Conservation (phyloP, 495 filamentous ascomycete genomes). For the Trichoderma virens region DNA sequence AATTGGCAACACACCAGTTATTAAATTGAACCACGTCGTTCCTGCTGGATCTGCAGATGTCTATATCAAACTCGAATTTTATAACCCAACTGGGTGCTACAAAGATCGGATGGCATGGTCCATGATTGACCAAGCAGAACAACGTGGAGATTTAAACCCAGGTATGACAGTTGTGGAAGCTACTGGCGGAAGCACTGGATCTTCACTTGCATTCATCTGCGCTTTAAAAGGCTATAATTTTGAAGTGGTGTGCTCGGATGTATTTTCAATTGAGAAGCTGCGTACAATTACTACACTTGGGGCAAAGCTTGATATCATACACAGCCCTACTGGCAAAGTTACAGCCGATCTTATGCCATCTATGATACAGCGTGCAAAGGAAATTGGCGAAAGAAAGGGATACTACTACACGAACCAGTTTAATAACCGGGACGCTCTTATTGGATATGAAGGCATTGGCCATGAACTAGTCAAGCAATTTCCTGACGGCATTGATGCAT, state of each 20-base stretch:
- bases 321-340: slow-evolving; percentile 6
- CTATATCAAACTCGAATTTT: background rate
- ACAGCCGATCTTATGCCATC: slow-evolving; percentile 5
- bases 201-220: slow-evolving; percentile 7
- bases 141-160: background rate
- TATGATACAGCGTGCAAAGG: slow-evolving; percentile 5
- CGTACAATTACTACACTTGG: slow-evolving; percentile 7
- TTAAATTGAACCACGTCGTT: background rate
- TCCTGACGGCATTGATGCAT: slow-evolving; percentile 11
- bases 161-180: slow-evolving; percentile 11
- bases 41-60: background rate
- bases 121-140: slow-evolving; percentile 5
- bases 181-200: slow-evolving; percentile 9
- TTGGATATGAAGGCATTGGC: slow-evolving; percentile 8
- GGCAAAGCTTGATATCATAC: background rate
- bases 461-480: slow-evolving; percentile 10
- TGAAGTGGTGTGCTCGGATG: background rate
- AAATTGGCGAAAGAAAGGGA: slow-evolving; percentile 11
- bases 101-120: slow-evolving; percentile 6
- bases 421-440: slow-evolving; percentile 26
- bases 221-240: slow-evolving; percentile 8
- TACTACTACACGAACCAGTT: slow-evolving; percentile 33
- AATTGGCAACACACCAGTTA: background rate
- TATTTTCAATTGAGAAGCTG: slow-evolving; percentile 3
- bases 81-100: background rate